Conservation (phyloP, 1,284 basidiomycete species). For the Apiotrichum montevideense region DNA sequence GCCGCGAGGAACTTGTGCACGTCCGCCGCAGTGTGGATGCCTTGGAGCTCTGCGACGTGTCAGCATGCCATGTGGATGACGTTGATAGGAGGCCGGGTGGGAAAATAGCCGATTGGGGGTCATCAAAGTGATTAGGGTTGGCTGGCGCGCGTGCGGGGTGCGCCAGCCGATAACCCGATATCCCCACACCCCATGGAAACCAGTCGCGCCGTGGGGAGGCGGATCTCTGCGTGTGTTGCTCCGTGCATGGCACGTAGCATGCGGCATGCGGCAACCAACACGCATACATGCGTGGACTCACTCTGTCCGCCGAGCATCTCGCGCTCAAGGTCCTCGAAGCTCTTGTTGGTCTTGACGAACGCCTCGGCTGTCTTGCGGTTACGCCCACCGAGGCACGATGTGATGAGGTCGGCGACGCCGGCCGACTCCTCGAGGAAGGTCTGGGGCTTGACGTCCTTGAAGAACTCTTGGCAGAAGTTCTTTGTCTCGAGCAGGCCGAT, state of each 20-base stretch:
- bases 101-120: too few species aligned
- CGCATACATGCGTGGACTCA: constrained; percentile 20
- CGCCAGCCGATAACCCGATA: neutral
- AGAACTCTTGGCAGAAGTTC: constrained; percentile 53
- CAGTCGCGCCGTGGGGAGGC: too few species aligned
- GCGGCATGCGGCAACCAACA: too few species aligned
- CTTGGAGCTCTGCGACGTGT: constrained; percentile 47
- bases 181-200: neutral
- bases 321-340: constrained; percentile 53
- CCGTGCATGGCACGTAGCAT: too few species aligned
- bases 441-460: constrained; percentile 51
- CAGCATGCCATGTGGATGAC: neutral
- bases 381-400: constrained; percentile 54
- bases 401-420: constrained; percentile 57
- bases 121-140: neutral
- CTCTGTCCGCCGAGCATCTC: constrained; percentile 56
- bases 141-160: neutral
- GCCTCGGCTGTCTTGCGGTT: constrained; percentile 51
- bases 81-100: neutral
- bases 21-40: constrained; percentile 51
- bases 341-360: constrained; percentile 50
- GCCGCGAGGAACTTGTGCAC: constrained; percentile 52
- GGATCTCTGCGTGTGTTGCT: neutral
- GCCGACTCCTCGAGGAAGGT: constrained; percentile 53
- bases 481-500: constrained; percentile 52